Base-by-base conservation (phyloP, 441 rosid genomes). In the Mallotus japonicus region DNA sequence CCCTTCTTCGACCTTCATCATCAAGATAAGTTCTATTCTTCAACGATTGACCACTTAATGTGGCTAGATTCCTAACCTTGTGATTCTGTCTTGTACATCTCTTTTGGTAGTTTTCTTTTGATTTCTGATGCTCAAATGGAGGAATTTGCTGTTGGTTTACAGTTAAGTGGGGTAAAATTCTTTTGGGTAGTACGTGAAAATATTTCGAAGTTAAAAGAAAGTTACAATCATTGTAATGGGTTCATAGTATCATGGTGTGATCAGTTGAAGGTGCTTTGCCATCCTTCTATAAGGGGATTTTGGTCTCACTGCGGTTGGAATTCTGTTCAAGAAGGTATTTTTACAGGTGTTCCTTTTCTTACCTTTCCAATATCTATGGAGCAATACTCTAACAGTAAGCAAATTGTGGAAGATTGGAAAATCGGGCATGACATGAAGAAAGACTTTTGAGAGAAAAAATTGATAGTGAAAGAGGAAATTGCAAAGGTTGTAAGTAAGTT, bases 221-320 rank as follows among this genome's bases (percentile, higher is more conserved):
- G 5, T 6, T 65, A 73, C 5, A 57, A 62, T 7, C 61, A 62
- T 28, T 58, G 46, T 11, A 73, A 4, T 75, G 85, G 88, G 46
- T 10, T 85, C 0, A 77, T 88, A 13, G 83, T 87, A 70, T 67
- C 87, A n/a, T 90, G 89, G 91, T 87, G 92, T 6, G 85, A 87
- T 55, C 95, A 87, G 69, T 71, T 88, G 24, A 82, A 75, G 2
- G 28, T 24, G 28, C 28, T 24, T 24, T 24, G 28, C 28, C 28
- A 24, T 24, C 28, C 28, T 24, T 24, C 84, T 0, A 55, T 87
- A 0, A 92, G 87, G 4, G 90, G 88, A 7, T 84, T 90, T 67
- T 88, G 84, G 90, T 79, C 86, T 14, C 91, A 88, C 66, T 86
- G 89, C 10, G 93, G 89, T 17, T 86, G 81, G 85, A 90, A 82